Conservation (phyloP, 106 monocot genomes). For the Cymbidium sinense region DNA sequence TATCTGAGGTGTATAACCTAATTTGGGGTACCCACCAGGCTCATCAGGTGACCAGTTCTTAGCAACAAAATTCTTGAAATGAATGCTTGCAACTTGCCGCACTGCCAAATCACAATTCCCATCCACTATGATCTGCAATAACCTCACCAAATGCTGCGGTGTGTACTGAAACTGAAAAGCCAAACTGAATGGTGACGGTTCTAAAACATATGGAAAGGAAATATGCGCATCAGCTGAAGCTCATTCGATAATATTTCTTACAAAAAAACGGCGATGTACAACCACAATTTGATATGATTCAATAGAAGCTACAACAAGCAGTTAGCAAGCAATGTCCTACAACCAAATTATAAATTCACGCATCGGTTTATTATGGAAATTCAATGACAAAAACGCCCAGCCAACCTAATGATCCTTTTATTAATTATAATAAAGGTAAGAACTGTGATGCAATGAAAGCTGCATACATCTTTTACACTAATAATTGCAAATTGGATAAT, state of each 20-base stretch:
- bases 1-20: background rate
- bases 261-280: background rate
- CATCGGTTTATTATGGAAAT: background rate
- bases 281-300: background rate
- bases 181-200: background rate
- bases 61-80: conserved; percentile 93
- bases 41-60: conserved; percentile 90
- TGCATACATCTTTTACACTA: background rate
- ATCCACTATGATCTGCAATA: conserved; percentile 81
- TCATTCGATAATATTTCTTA: background rate
- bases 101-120: conserved; percentile 65
- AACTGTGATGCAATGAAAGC: background rate
- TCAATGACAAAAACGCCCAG: background rate
- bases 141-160: conserved; percentile 78
- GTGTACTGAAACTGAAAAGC: conserved; percentile 70
- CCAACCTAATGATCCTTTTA: background rate
- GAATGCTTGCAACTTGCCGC: conserved; percentile 92
- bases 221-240: background rate
- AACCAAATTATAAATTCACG: background rate
- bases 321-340: background rate
- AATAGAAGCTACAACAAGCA: background rate
- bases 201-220: background rate
- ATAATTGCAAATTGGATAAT: background rate
- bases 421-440: background rate
- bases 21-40: conserved; percentile 28